Evolutionary conservation across 345 rosid species (phyloP), one percentile per base, ranked within the genome.

Genomic region (Populus ilicifolia): DNA sequence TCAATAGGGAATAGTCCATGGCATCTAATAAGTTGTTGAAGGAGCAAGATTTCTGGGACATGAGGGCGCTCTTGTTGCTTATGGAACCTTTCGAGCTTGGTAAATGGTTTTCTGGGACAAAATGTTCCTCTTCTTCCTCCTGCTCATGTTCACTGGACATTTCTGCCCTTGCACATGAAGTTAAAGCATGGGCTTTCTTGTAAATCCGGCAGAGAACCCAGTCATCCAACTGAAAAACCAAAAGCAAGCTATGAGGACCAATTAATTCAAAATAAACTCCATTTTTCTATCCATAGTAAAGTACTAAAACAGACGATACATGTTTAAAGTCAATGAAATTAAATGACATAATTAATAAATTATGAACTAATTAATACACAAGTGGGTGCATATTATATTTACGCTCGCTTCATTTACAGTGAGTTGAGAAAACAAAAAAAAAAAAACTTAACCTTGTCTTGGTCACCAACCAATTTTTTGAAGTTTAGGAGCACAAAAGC

Each of bases 161-260:
- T 50, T 72, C 68, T 29, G 85, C 71, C 30, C 84, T 79, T n/a
- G 85, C 5, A 69, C 87, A 67, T 76, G 94, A 83, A n/a, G 86
- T 69, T 8, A 87, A 76, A 52, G 86, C 83, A 20, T 93, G 90
- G 44, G 86, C 80, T 82, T 93, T 96, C 84, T 88, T 88, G 89
- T 96, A 96, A 74, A 96, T 96, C 80, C 99, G 94, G 86, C 97
- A 96, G 50, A 93, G 97, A 75, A 96, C 99, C 98, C 99, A 96
- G 80, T 96, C 96, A 83, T 96, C 99, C 38, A 96, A 79, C 99
- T 96, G 90, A 6, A 86, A 14, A 14, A 29, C 1, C 21, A 48
- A 38, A 21, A 3, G 73, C 46, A 20, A 33, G 9, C 14, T 17
- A 23, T 63, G 27, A 59, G 6, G 29, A 41, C 48, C 59, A 68